Base-by-base conservation (phyloP, 345 rosid species). In the Syzygium aqueum region DNA sequence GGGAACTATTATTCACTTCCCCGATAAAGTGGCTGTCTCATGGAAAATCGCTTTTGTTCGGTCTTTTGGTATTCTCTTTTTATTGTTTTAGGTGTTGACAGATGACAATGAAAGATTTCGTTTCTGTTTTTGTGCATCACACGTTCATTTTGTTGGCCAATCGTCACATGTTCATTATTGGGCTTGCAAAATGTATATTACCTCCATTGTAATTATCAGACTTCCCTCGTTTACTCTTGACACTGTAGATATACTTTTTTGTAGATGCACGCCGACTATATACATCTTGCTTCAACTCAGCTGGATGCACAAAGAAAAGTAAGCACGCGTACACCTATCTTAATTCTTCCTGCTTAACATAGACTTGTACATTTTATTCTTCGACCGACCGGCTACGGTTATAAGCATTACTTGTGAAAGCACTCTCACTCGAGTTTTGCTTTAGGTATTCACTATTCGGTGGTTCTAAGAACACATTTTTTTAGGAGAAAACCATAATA, bases 221-320 rank as follows among this genome's bases (percentile, higher is more conserved):
- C 11, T 84, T 84, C 2, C 51, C 8, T 30, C 54, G 3, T 51
- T 22, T n/a, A 65, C 51, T 21, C 49, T 51, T 51, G 59, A 3
- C 53, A 30, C 11, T 54, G 4, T 84, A 53, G 43, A 87, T 63
- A 54, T 51, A 22, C 0, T 86, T 15, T 78, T 87, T 53, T 85
- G 85, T 94, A 96, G 99, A 95, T 94, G 88, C 97, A 93, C 27
- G 94, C 94, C 61, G 99, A 95, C 92, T 97, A 95, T 92, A 95
- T 93, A 88, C 95, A 86, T 89, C 98, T 96, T 89, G 96, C 95
- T 88, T 96, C 98, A 51, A 95, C 95, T 85, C 96, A 96, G 89
- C 87, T 95, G 88, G 94, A 93, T 88, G 91, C 91, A 84, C 99
- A 96, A 87, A 94, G 99, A 93, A 98, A 96, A 89, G 98, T 95